These are phyloP conservation scores for Fusarium continuum DNA, from an alignment of 2,329 filamentous ascomycete genomes.

Conservation along the genomic window DNA sequence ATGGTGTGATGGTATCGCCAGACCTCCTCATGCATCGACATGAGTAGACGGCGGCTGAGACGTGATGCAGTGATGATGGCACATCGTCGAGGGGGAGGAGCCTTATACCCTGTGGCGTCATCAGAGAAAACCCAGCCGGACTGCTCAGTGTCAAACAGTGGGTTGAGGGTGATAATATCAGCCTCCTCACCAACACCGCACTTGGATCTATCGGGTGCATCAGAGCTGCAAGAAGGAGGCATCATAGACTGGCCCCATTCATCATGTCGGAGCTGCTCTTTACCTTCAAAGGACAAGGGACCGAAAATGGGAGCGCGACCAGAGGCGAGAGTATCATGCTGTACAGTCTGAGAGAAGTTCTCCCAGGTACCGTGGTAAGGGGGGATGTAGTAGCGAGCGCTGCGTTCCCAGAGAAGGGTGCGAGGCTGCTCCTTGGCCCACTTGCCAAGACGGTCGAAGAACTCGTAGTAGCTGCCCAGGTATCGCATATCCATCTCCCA, in stretches of 20 bases:
- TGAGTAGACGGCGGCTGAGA: constrained; percentile 71
- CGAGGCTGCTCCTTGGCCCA: constrained; percentile 76
- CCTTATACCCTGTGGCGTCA: constrained; percentile 74
- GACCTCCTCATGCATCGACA: constrained; percentile 79
- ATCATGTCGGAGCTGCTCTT: constrained; percentile 58
- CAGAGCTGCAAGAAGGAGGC: constrained; percentile 63
- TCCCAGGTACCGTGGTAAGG: constrained; percentile 75
- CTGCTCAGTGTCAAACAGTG: constrained; percentile 75
- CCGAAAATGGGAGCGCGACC: constrained; percentile 73
- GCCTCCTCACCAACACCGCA: constrained; percentile 78
- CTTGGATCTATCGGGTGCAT: constrained; percentile 55
- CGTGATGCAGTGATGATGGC: constrained; percentile 78
- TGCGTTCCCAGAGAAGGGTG: constrained; percentile 80
- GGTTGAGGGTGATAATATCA: constrained; percentile 81
- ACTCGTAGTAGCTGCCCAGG: constrained; percentile 74
- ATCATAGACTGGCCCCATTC: constrained; percentile 63
- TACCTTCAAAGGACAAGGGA: constrained; percentile 63
- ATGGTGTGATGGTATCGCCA: constrained; percentile 73
- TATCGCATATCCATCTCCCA: constrained; percentile 76
- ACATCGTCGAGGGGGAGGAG: constrained; percentile 72
- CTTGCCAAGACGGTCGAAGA: constrained; percentile 72
- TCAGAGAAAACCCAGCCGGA: constrained; percentile 78
- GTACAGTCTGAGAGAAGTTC: constrained; percentile 73
- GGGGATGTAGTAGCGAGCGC: constrained; percentile 80
- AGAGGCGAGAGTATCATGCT: constrained; percentile 64